A percentile compares a stretch with the other conserved stretches of the same genome.
These are phyloP conservation scores for Rubroshorea leprosula DNA, from an alignment of 345 rosid genomes.

Conservation along the genomic window DNA sequence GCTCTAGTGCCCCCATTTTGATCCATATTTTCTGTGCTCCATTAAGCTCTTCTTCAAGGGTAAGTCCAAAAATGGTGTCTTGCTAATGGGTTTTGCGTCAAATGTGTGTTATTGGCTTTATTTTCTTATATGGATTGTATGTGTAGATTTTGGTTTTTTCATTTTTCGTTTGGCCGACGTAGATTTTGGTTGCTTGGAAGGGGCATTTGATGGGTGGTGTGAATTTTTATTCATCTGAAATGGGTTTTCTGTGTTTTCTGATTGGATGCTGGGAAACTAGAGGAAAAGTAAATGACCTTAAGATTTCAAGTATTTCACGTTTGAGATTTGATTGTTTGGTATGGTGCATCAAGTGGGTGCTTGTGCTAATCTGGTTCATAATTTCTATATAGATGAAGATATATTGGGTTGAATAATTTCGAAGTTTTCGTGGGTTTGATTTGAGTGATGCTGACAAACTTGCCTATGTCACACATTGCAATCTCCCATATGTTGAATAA, in stretches of 20 bases:
- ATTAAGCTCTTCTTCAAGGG: not conserved
- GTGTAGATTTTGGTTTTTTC: not conserved
- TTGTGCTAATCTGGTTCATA: not conserved
- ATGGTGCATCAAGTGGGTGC: no score
- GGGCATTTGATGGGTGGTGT: no score
- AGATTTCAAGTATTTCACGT: not conserved
- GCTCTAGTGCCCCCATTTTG: constrained; percentile 5
- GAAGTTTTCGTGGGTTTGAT: no score
- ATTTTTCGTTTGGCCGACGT: not conserved
- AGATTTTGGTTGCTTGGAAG: constrained; percentile 1
- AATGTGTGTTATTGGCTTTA: no score
- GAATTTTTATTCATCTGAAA: not conserved
- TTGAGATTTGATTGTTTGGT: not conserved
- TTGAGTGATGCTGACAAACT: not conserved
- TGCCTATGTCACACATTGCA: not conserved
- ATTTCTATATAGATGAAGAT: not conserved
- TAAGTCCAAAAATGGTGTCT: no score
- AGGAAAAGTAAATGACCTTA: not conserved
- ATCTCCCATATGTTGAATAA: not conserved
- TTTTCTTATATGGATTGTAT: not conserved
- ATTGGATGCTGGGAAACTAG: not conserved
- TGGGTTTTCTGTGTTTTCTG: not conserved
- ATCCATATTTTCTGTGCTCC: not conserved
- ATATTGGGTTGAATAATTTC: not conserved
- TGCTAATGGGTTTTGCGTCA: no score